Evolutionary conservation across 305 asterid species (phyloP).

Genomic region (Coffea humblotiana): DNA sequence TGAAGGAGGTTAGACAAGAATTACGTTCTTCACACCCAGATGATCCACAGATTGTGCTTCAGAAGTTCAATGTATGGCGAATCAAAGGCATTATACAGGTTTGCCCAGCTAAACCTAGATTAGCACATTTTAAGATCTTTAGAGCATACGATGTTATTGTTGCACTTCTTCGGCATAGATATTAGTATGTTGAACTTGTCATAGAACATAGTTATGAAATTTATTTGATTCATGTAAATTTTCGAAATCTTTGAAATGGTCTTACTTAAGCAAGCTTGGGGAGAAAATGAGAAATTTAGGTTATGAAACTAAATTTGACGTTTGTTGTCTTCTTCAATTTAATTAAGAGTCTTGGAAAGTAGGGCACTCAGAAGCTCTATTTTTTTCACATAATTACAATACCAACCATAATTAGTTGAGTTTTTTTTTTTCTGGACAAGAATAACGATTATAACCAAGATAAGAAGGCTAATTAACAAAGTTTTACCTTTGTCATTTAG

Average conservation of each 20-base stretch:
- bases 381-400: too few species aligned
- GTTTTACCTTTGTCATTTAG: too few species aligned
- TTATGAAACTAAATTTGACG: background rate
- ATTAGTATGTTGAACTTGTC: background rate
- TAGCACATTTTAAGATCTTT: background rate
- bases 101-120: background rate
- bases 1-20: constrained; percentile 21
- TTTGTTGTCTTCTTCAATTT: too few species aligned
- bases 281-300: too few species aligned
- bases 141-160: background rate
- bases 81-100: constrained; percentile 28
- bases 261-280: background rate
- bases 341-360: too few species aligned
- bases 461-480: too few species aligned
- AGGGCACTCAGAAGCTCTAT: too few species aligned
- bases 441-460: too few species aligned
- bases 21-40: constrained; percentile 18
- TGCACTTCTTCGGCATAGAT: background rate
- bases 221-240: background rate
- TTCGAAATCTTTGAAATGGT: background rate
- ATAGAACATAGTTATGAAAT: background rate
- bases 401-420: too few species aligned
- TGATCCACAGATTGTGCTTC: constrained; percentile 20
- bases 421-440: too few species aligned
- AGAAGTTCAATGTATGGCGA: constrained; percentile 23